These are phyloP conservation scores for Marasmius oreades DNA, from an alignment of 1,284 basidiomycete genomes.

Conservation along the genomic window DNA sequence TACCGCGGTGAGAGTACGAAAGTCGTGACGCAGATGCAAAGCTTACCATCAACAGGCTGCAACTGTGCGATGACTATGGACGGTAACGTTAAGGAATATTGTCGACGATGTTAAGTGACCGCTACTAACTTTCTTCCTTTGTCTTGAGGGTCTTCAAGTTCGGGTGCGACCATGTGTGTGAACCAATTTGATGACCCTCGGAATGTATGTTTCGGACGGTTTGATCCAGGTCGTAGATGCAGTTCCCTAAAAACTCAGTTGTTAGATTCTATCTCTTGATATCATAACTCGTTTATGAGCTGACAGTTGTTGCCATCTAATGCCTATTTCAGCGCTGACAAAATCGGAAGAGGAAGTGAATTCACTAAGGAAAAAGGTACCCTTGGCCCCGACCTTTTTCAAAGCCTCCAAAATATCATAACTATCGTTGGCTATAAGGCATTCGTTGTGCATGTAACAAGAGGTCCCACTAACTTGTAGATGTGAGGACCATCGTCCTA, in stretches of 20 bases:
- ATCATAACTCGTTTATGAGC: background rate
- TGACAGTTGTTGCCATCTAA: conserved; percentile 3
- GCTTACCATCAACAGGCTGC: background rate
- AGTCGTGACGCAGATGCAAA: background rate
- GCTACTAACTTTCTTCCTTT: no score
- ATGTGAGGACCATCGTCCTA: background rate
- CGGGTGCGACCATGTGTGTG: conserved; percentile 1
- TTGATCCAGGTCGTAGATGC: background rate
- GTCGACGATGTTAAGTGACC: no score
- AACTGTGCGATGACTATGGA: background rate
- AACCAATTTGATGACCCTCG: background rate
- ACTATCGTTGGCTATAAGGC: background rate
- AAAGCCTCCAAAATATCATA: background rate
- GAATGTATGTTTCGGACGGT: background rate
- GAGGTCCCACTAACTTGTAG: background rate
- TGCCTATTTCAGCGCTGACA: background rate
- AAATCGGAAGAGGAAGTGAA: no score
- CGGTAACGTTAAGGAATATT: background rate
- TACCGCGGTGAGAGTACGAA: background rate
- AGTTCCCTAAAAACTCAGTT: background rate
- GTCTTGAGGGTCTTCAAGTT: background rate
- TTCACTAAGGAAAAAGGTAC: conserved; percentile 2
- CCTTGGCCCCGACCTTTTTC: background rate
- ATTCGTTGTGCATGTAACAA: background rate
- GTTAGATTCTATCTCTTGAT: background rate